phyloP scores from a whole-genome alignment of 768 basidiomycete genomes.

The Pulveroboletus ravenelii region DNA sequence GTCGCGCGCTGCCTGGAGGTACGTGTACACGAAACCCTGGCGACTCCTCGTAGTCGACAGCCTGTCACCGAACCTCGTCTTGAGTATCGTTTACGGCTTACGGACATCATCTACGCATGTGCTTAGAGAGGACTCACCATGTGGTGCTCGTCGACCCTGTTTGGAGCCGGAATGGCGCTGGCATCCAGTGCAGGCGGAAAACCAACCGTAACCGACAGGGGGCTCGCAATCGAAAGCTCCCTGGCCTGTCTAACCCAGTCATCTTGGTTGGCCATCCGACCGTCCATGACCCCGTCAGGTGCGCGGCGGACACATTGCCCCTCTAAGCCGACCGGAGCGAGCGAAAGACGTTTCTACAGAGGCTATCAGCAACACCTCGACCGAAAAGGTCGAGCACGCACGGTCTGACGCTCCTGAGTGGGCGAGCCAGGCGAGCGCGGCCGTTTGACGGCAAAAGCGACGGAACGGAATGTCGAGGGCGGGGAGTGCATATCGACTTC shows the following conservation, averaged over 20 bases:
- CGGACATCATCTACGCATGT: background rate
- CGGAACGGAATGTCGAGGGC: conserved; percentile 35
- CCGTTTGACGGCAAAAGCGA: conserved; percentile 43
- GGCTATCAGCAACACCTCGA: background rate
- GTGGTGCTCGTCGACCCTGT: conserved; percentile 33
- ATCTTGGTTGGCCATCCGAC: conserved; percentile 45
- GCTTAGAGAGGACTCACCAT: conserved; percentile 38
- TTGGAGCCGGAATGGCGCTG: conserved; percentile 1
- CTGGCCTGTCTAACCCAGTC: conserved; percentile 75
- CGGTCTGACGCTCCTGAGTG: conserved; percentile 51
- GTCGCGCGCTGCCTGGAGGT: conserved; percentile 10
- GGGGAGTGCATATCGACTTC: conserved; percentile 53
- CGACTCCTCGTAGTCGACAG: conserved; percentile 22
- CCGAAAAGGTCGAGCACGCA: conserved; percentile 22
- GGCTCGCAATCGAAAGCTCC: conserved; percentile 50
- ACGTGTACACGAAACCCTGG: conserved; percentile 10
- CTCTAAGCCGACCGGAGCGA: conserved; percentile 32
- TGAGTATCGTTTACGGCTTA: conserved; percentile 9
- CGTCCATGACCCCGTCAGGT: conserved; percentile 11
- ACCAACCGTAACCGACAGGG: conserved; percentile 16
- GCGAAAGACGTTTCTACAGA: conserved; percentile 54
- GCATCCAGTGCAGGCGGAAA: conserved; percentile 1
- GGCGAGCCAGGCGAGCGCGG: conserved; percentile 55
- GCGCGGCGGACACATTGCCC: conserved; percentile 27
- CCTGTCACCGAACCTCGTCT: conserved; percentile 9